Evolutionary conservation across 495 filamentous ascomycete species (phyloP), one percentile per base, ranked within the genome.

Genomic region (Geopyxis carbonaria): DNA sequence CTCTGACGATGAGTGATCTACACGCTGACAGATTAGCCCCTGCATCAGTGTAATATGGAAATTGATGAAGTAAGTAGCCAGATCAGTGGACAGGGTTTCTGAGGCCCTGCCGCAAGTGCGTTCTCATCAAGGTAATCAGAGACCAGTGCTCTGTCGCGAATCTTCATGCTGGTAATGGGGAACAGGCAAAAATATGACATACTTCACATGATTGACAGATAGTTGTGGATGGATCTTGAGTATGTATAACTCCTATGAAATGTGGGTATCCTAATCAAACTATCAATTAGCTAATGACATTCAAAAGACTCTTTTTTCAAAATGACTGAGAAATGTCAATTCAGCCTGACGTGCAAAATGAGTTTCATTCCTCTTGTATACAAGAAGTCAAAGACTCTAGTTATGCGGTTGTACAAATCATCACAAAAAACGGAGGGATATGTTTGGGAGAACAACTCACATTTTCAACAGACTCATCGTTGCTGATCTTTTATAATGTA

Each of bases 21-120:
- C n/a, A n/a, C n/a, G n/a, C n/a, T n/a, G n/a, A n/a, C n/a, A n/a
- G 3, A 23, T 43, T 11, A 4, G 13, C 27, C 10, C 20, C 8
- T 6, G 11, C 14, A 31, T 5, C 14, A n/a, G n/a, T n/a, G n/a
- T n/a, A n/a, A n/a, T n/a, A n/a, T n/a, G n/a, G n/a, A n/a, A n/a
- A n/a, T n/a, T n/a, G n/a, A n/a, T n/a, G n/a, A 30, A 4, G 51
- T 38, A 40, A 34, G 47, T 48, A 48, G 50, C 44, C 46, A 56
- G 51, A 69, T 95, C 89, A 97, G 89, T 85, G 80, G 86, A 82
- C 85, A 72, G 93, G 86, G 89, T 93, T 97, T 97, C 93, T 87
- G 93, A 94, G 83, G 89, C 87, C 50, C 86, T 92, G 83, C 82
- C 86, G 58, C 83, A 81, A 82, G 73, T 71, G 84, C 82, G 65